Base-by-base conservation (phyloP, 768 basidiomycete species). In the Pluteus cervinus region DNA sequence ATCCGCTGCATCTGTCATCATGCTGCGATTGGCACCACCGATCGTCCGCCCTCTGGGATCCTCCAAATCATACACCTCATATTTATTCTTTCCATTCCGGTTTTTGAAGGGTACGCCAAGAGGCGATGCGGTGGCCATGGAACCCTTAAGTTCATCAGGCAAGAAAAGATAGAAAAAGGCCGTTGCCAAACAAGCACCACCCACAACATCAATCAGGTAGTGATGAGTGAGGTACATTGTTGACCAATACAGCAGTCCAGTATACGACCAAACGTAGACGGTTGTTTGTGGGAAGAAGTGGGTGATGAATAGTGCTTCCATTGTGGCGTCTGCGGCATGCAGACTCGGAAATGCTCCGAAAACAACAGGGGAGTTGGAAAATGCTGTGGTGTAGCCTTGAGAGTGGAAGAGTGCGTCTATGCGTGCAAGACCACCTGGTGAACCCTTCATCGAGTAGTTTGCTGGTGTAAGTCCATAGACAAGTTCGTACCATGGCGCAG, bases 191-290 rank as follows among this genome's bases (percentile, higher is more conserved):
- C 92, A 94, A 0, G 86, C 88, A 10, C 96, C 96, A 7, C 81
- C 87, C 33, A 91, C 88, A 55, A 97, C 88, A 55, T 99, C 96
- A 63, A 99, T 92, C 54, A 99, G 84, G 69, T 98, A 98, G 65
- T 98, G 94, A 60, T 96, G 91, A 3, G 88, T 89, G 51, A 94
- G 83, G 67, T 94, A 97, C 94, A 98, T 98, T 16, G 94, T 97
- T 7, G 88, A 82, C 96, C 96, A 99, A 58, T 94, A 98, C 4
- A 99, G 75, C 12, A 88, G 63, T 5, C 76, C 79, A 2, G 80
- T 81, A 61, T 98, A 99, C 1, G 62, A 66, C 88, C 91, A 97
- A 16, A 80, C 78, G 46, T 71, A 81, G 3, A 64, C 66, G 1
- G 75, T 68, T 22, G 69, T 71, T 43, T 73, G 70, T 0, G 89